Evolutionary conservation across 331 rosid genomes (phyloP).

Genomic region (Stylosanthes scabra): DNA sequence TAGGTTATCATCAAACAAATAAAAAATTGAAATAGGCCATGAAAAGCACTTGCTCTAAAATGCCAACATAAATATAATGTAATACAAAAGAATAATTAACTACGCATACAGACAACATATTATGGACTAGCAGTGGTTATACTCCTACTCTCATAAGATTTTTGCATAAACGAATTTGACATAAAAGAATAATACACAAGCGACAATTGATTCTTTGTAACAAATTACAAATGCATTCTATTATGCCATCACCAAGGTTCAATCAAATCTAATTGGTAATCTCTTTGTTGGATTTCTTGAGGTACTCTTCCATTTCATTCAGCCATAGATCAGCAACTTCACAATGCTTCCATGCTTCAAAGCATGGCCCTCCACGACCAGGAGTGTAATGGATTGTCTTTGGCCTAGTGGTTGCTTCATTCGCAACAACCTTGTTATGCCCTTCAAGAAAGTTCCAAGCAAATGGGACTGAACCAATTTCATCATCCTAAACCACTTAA

Average conservation of each 20-base stretch:
- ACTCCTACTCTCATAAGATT: slow-evolving; percentile 30
- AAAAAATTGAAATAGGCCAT: no score
- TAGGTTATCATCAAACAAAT: no score
- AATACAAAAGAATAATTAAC: slow-evolving; percentile 24
- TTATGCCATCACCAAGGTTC: no score
- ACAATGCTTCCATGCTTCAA: slow-evolving; percentile 86
- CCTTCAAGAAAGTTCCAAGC: slow-evolving; percentile 98
- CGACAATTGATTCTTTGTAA: no score
- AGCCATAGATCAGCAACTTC: slow-evolving; percentile 84
- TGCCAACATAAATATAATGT: background rate
- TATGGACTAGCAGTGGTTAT: slow-evolving; percentile 25
- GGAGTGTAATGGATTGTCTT: slow-evolving; percentile 83
- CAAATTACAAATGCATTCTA: no score
- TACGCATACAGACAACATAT: slow-evolving; percentile 19
- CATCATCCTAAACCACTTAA: slow-evolving; percentile 91
- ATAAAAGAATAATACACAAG: slow-evolving; percentile 36
- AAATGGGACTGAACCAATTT: slow-evolving; percentile 82
- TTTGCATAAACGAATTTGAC: slow-evolving; percentile 35
- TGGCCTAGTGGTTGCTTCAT: slow-evolving; percentile 63
- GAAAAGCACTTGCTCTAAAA: no score
- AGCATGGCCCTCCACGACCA: slow-evolving; percentile 96
- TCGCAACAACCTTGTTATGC: slow-evolving; percentile 77
- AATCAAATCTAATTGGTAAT: slow-evolving; percentile 25
- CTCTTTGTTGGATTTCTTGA: slow-evolving; percentile 46
- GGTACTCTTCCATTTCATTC: slow-evolving; percentile 65